Evolutionary conservation across 2,329 filamentous ascomycete genomes (phyloP), one percentile per base, ranked within the genome.

Genomic region (Lizonia empirigonia): DNA sequence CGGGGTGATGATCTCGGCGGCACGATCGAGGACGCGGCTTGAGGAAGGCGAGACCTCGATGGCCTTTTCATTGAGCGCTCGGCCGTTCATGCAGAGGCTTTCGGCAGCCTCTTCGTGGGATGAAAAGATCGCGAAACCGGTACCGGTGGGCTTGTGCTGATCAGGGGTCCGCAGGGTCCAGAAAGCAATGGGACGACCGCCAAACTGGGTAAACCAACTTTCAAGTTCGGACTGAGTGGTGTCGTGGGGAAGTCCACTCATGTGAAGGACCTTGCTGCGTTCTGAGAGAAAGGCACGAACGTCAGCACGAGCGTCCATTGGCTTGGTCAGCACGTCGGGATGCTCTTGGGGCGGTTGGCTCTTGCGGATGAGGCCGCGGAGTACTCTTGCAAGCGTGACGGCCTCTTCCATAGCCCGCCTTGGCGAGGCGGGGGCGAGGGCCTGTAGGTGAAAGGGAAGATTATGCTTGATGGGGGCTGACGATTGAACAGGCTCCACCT

Each of bases 151-250:
- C 81, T 99, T 99, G 78, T 97, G 94, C 78, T 97, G 94, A 76
- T 99, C 94, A 3, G 94, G 94, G 12, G 94, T 99, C 56, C 93
- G 89, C 41, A 99, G 83, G 15, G 94, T 99, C 94, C 94, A 99
- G 78, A 99, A 99, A 16, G 94, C 94, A 77, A 99, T 99, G 23
- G 94, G 94, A 34, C 94, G 89, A 40, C 94, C 94, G 59, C 94
- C 94, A 71, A 96, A 99, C 76, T 99, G 94, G 23, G 94, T 99
- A 73, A 97, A 99, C 94, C 94, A 99, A 77, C 92, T 97, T 79
- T 99, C 94, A 19, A 99, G 83, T 78, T 99, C 94, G 3, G 93
- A 97, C 77, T 99, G 94, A 1, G 94, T 99, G 27, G 94, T 99
- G 68, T 99, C 94, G 73, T 99, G 94, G 35, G 94, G 94, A 44